Evolutionary conservation across 495 filamentous ascomycete genomes (phyloP).

Genomic region (Penicillium manginii): DNA sequence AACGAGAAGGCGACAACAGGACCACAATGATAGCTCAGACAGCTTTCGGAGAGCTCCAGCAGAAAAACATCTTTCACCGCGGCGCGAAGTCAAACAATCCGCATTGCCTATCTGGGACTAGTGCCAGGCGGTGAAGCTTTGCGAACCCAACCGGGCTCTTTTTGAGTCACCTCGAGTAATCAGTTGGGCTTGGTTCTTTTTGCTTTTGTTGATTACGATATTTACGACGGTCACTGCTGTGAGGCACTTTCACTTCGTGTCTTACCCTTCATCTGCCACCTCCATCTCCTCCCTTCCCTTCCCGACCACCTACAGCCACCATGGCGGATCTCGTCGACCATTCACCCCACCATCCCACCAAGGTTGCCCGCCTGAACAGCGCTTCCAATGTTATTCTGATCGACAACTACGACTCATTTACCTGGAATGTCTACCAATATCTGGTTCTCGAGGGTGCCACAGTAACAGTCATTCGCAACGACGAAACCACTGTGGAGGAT

Average conservation of each 20-base stretch:
- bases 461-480: conserved; percentile 88
- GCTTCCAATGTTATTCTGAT: conserved; percentile 93
- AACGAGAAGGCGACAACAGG: conserved; percentile 3
- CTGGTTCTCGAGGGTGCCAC: conserved; percentile 89
- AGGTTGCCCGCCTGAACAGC: conserved; percentile 65
- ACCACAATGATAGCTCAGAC: conserved; percentile 14
- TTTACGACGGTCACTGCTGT: no score
- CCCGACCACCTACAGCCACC: conserved; percentile 8
- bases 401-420: conserved; percentile 99
- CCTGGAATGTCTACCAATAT: conserved; percentile 99
- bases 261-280: neutral
- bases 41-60: conserved; percentile 20
- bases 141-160: conserved; percentile 3
- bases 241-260: neutral
- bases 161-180: conserved; percentile 21
- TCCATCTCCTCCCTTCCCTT: neutral
- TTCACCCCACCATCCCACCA: conserved; percentile 80
- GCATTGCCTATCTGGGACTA: conserved; percentile 44
- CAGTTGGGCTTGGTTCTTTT: neutral
- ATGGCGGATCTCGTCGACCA: conserved; percentile 71
- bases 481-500: conserved; percentile 83
- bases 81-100: conserved; percentile 40
- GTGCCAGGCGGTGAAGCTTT: conserved; percentile 40
- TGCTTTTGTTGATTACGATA: conserved; percentile 9
- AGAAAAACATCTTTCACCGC: conserved; percentile 31